A percentile compares a stretch with the other conserved stretches of the same genome.
phyloP scores from a whole-genome alignment of 495 filamentous ascomycete genomes.

The Rhypophila decipiens region DNA sequence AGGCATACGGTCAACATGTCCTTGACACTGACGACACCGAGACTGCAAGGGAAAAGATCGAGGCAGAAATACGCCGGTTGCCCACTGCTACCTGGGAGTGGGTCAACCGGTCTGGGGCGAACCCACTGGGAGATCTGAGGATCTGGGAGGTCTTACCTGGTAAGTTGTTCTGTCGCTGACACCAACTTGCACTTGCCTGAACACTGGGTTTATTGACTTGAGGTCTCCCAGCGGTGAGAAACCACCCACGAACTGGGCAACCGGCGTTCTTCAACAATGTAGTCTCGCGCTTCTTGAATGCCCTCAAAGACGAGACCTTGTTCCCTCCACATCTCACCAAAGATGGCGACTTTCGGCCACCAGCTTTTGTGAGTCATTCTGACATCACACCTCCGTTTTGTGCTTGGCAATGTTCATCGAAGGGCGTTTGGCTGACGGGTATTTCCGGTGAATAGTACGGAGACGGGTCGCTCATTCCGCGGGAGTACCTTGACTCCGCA shows the following conservation, averaged over 20 bases:
- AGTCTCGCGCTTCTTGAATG: slow-evolving; percentile 40
- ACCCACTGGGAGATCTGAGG: slow-evolving; percentile 23
- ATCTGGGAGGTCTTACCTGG: slow-evolving; percentile 39
- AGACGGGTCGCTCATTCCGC: slow-evolving; percentile 47
- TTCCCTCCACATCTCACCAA: slow-evolving; percentile 12
- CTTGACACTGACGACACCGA: slow-evolving; percentile 38
- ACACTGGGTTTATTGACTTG: background rate
- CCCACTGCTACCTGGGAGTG: slow-evolving; percentile 44
- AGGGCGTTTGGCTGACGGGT: background rate
- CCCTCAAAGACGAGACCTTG: slow-evolving; percentile 18
- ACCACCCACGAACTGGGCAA: slow-evolving; percentile 43
- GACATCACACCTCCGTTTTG: too few relatives aligned
- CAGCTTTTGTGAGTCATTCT: slow-evolving; percentile 17
- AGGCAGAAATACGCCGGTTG: slow-evolving; percentile 44
- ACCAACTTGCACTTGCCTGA: background rate
- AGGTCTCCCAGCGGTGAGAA: slow-evolving; percentile 27
- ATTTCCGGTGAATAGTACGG: slow-evolving; percentile 25
- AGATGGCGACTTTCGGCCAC: slow-evolving; percentile 21
- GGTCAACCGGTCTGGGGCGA: slow-evolving; percentile 27
- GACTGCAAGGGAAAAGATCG: slow-evolving; percentile 38
- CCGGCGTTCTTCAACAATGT: slow-evolving; percentile 47
- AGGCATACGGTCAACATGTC: slow-evolving; percentile 48
- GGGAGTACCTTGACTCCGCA: slow-evolving; percentile 39
- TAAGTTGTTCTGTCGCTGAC: background rate
- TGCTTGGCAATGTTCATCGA: too few relatives aligned